Evolutionary conservation across 2,329 filamentous ascomycete species (phyloP).

Genomic region (Teratosphaeria gauchensis): DNA sequence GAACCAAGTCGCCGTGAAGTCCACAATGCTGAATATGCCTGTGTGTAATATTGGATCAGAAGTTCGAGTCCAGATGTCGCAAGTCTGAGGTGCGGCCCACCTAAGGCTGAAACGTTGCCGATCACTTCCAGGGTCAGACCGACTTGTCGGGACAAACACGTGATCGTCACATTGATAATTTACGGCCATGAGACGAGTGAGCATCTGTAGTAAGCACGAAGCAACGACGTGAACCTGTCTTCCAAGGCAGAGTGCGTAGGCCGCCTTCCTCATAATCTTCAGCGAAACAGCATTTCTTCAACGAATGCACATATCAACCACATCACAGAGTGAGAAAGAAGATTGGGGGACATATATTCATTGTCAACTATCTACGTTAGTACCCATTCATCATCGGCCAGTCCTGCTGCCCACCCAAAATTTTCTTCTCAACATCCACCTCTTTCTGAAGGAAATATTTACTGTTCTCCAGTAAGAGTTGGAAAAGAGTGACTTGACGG

Average conservation of each 20-base stretch:
- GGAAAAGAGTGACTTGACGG: neutral
- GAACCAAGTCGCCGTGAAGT: neutral
- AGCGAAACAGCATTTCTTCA: no score
- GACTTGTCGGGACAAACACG: neutral
- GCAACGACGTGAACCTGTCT: no score
- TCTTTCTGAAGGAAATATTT: neutral
- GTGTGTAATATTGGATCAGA: neutral
- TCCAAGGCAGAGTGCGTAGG: no score
- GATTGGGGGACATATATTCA: neutral
- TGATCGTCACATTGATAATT: neutral
- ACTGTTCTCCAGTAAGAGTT: neutral
- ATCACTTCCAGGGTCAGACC: neutral
- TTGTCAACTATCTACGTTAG: neutral
- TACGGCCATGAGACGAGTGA: no score
- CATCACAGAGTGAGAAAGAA: no score
- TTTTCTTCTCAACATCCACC: constrained; percentile 3
- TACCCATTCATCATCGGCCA: neutral
- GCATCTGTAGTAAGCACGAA: neutral
- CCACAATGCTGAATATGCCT: neutral
- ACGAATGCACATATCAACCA: no score
- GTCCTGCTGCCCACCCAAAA: neutral
- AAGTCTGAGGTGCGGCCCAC: neutral
- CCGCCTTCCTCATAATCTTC: no score
- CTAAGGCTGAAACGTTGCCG: neutral
- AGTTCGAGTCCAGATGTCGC: neutral